phyloP scores from a whole-genome alignment of 1,139 yeast genomes.

The Maudiozyma humilis region DNA sequence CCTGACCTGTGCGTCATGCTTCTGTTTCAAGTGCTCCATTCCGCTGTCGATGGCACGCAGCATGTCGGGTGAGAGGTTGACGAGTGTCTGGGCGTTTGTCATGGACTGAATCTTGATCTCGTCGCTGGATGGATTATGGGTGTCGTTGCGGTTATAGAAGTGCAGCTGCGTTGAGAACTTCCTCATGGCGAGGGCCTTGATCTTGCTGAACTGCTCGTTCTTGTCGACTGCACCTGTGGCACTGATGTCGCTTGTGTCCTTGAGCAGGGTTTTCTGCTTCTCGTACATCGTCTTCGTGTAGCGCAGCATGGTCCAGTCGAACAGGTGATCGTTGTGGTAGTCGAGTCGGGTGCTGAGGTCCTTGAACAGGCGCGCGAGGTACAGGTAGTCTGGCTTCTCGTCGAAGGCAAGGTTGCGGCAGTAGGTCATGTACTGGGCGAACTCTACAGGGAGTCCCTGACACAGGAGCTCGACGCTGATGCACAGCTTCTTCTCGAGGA shows the following conservation, averaged over 20 bases:
- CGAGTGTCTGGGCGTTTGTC: constrained; percentile 22
- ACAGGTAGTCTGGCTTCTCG: constrained; percentile 92
- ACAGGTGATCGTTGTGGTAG: constrained; percentile 86
- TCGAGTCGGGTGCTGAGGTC: constrained; percentile 84
- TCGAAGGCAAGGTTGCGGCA: constrained; percentile 88
- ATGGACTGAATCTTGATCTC: constrained; percentile 30
- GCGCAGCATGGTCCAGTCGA: constrained; percentile 95
- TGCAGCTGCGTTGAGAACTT: constrained; percentile 32
- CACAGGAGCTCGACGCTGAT: constrained; percentile 85
- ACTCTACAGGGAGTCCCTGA: constrained; percentile 86
- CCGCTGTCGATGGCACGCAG: constrained; percentile 26
- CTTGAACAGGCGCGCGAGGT: constrained; percentile 80
- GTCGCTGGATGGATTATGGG: constrained; percentile 30
- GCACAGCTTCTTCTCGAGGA: constrained; percentile 92
- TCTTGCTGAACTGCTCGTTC: constrained; percentile 27
- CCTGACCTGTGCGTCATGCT: constrained; percentile 10
- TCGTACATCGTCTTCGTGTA: constrained; percentile 48
- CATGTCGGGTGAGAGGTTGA: constrained; percentile 25
- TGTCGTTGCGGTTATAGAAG: constrained; percentile 28
- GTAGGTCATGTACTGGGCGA: constrained; percentile 79
- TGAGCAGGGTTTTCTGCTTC: constrained; percentile 18
- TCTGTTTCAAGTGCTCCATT: constrained; percentile 25
- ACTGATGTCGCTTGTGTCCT: constrained; percentile 2
- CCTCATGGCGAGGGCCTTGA: constrained; percentile 30
- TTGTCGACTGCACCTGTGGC: constrained; percentile 8